phyloP scores from a whole-genome alignment of 768 basidiomycete genomes.

The Kwoniella heveanensis region DNA sequence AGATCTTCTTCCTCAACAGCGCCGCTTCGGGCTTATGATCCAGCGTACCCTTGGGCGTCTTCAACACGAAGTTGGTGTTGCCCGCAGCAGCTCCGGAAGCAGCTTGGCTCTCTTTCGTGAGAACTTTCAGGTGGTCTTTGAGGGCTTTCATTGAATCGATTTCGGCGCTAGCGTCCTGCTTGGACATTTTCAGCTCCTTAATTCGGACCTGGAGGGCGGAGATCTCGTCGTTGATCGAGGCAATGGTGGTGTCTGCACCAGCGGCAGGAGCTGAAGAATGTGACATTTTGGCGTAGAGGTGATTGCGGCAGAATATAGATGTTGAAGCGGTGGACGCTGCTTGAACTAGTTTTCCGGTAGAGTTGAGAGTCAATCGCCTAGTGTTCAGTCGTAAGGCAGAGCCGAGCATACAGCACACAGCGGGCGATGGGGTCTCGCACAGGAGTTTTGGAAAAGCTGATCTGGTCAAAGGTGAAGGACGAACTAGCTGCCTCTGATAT shows the following conservation, averaged over 20 bases:
- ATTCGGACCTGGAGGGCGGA: constrained; percentile 43
- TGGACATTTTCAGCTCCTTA: constrained; percentile 47
- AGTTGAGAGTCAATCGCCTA: not conserved
- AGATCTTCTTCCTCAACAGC: constrained; percentile 86
- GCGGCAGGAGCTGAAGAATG: not conserved
- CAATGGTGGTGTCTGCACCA: not conserved
- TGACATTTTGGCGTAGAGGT: constrained; percentile 12
- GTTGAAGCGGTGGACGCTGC: not conserved
- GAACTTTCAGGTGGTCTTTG: constrained; percentile 57
- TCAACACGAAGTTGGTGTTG: constrained; percentile 66
- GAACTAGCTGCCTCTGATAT: too few species aligned
- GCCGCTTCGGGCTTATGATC: constrained; percentile 93
- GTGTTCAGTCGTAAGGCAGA: not conserved
- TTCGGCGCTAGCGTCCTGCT: constrained; percentile 44
- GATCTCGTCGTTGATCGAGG: constrained; percentile 37
- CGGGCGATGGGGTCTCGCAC: not conserved
- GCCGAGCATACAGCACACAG: constrained; percentile 21
- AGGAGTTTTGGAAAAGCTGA: too few species aligned
- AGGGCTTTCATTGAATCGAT: constrained; percentile 52
- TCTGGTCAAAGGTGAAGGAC: too few species aligned
- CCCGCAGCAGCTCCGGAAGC: constrained; percentile 61
- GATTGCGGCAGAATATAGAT: not conserved
- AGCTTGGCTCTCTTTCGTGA: constrained; percentile 58
- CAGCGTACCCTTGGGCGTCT: constrained; percentile 96
- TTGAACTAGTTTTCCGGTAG: not conserved